A percentile compares a stretch with the other conserved stretches of the same genome.
Evolutionary conservation across 345 rosid species (phyloP).

Genomic region (Sonneratia caseolaris): DNA sequence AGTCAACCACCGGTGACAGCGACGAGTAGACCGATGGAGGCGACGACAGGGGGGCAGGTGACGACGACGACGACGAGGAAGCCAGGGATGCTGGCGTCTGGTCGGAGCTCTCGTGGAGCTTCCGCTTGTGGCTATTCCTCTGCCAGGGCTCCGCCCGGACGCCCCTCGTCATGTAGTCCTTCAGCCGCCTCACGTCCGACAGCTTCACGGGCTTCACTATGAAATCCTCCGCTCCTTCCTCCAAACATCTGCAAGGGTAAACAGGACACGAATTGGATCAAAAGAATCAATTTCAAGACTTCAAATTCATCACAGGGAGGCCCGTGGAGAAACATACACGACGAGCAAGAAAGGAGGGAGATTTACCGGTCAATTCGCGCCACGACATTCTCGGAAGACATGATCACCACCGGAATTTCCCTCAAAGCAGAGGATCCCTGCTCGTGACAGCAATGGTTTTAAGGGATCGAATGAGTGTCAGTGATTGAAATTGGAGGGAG

Average conservation of each 20-base stretch:
- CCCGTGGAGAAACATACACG: too few species aligned
- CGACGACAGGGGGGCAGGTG: slow-evolving; percentile 17
- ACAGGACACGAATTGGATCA: background rate
- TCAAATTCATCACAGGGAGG: background rate
- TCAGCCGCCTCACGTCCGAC: slow-evolving; percentile 70
- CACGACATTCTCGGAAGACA: slow-evolving; percentile 88
- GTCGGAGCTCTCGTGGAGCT: slow-evolving; percentile 36
- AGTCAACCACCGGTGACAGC: slow-evolving; percentile 20
- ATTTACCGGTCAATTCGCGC: slow-evolving; percentile 70
- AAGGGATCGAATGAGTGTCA: too few species aligned
- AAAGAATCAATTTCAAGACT: background rate
- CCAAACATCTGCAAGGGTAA: slow-evolving; percentile 49
- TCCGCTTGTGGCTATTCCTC: slow-evolving; percentile 38
- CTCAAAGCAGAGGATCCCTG: slow-evolving; percentile 55
- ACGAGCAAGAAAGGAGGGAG: background rate
- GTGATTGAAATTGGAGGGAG: too few species aligned
- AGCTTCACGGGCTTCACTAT: slow-evolving; percentile 87
- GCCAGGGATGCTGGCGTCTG: background rate
- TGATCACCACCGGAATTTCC: slow-evolving; percentile 80
- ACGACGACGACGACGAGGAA: slow-evolving; percentile 20
- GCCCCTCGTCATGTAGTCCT: slow-evolving; percentile 42
- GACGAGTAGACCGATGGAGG: slow-evolving; percentile 12
- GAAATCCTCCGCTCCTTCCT: slow-evolving; percentile 94
- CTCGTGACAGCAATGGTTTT: too few species aligned
- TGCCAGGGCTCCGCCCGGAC: slow-evolving; percentile 2